These are phyloP conservation scores for Porphyrellus cyaneotinctus DNA, from an alignment of 768 basidiomycete species.

Conservation along the genomic window DNA sequence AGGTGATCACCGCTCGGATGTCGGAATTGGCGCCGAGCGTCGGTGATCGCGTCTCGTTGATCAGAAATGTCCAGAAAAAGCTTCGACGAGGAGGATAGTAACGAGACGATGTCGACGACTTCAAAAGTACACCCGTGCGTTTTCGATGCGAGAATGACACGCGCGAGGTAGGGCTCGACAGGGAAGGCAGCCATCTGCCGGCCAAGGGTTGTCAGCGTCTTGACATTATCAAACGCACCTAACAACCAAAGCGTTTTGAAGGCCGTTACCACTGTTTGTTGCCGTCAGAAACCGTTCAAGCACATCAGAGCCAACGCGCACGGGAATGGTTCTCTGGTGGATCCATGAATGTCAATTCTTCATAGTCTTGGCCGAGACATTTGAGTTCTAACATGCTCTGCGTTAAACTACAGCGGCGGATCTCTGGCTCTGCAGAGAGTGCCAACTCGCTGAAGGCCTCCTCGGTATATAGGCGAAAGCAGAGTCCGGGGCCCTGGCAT, in stretches of 20 bases:
- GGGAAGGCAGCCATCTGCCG: constrained; percentile 88
- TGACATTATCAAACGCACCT: constrained; percentile 67
- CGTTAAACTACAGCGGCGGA: constrained; percentile 80
- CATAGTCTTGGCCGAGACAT: constrained; percentile 76
- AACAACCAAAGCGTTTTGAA: constrained; percentile 74
- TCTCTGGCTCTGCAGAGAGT: constrained; percentile 78
- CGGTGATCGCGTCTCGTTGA: constrained; percentile 66
- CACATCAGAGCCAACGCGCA: constrained; percentile 37
- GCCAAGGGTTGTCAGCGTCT: constrained; percentile 67
- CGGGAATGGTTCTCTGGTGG: constrained; percentile 70
- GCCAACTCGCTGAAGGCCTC: constrained; percentile 65
- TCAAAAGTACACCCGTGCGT: constrained; percentile 70
- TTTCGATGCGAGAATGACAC: constrained; percentile 75
- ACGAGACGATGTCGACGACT: constrained; percentile 78
- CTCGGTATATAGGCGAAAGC: constrained; percentile 92
- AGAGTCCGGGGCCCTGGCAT: constrained; percentile 68
- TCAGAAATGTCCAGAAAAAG: constrained; percentile 77
- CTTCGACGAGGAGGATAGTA: constrained; percentile 77
- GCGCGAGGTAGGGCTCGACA: constrained; percentile 80
- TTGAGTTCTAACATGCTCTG: constrained; percentile 83
- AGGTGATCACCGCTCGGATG: constrained; percentile 89
- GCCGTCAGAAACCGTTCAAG: background rate
- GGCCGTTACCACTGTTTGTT: constrained; percentile 50
- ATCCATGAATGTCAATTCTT: constrained; percentile 86
- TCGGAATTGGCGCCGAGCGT: constrained; percentile 72